Evolutionary conservation across 106 monocot genomes (phyloP).

Genomic region (Platanthera guangdongensis): DNA sequence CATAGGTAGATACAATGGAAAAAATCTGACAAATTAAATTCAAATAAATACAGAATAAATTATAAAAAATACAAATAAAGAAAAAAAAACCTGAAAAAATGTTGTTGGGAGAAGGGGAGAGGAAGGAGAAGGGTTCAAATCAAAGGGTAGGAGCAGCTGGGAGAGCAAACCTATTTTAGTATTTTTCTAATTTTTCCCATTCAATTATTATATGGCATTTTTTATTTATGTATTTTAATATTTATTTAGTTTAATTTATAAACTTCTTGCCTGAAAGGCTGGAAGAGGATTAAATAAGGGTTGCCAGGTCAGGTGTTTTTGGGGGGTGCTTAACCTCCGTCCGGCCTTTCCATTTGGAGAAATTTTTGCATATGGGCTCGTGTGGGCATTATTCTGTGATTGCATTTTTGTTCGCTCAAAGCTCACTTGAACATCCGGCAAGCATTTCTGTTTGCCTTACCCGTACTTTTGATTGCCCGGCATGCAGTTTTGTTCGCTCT

Average conservation of each 20-base stretch:
- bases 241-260: background rate
- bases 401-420: too few species aligned
- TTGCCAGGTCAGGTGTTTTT: too few species aligned
- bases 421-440: too few species aligned
- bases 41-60: background rate
- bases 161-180: background rate
- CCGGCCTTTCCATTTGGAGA: too few species aligned
- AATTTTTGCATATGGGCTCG: too few species aligned
- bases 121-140: background rate
- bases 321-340: too few species aligned
- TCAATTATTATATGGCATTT: background rate
- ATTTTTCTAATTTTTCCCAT: background rate
- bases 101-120: too few species aligned
- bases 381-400: too few species aligned
- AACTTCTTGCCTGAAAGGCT: background rate
- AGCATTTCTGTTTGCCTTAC: too few species aligned
- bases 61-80: background rate
- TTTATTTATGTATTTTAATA: background rate
- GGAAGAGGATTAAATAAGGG: too few species aligned
- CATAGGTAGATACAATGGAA: background rate
- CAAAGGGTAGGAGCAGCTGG: background rate
- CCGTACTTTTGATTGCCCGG: too few species aligned
- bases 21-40: background rate
- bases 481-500: too few species aligned
- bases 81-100: background rate